Evolutionary conservation across 2,329 filamentous ascomycete species (phyloP).

Genomic region (Dissoconium aciculare): DNA sequence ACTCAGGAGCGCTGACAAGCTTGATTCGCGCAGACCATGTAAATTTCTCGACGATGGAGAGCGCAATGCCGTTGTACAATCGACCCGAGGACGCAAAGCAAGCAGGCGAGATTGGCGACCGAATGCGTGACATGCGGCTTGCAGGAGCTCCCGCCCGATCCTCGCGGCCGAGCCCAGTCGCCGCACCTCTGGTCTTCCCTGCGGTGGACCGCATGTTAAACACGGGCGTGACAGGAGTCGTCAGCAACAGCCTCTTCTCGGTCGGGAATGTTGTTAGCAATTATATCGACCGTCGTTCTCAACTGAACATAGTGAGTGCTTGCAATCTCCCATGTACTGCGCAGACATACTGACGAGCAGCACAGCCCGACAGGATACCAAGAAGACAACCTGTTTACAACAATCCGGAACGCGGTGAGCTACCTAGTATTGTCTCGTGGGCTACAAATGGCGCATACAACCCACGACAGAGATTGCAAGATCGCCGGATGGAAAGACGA

Average conservation of each 20-base stretch:
- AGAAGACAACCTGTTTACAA: too few relatives aligned
- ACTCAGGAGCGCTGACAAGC: slow-evolving; percentile 1
- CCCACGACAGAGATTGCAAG: slow-evolving; percentile 1
- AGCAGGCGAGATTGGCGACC: slow-evolving; percentile 11
- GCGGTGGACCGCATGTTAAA: slow-evolving; percentile 23
- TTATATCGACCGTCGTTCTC: slow-evolving; percentile 37
- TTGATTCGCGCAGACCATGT: slow-evolving; percentile 17
- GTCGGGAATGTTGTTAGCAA: not conserved
- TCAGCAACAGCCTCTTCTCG: not conserved
- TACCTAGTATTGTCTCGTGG: slow-evolving; percentile 1
- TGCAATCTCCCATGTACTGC: too few relatives aligned
- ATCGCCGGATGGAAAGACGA: slow-evolving; percentile 5
- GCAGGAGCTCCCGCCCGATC: slow-evolving; percentile 28
- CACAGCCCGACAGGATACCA: too few relatives aligned
- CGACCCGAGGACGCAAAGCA: not conserved
- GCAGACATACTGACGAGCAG: too few relatives aligned
- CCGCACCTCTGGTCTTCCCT: slow-evolving; percentile 37
- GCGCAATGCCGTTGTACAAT: slow-evolving; percentile 1
- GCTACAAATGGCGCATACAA: slow-evolving; percentile 1
- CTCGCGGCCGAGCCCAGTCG: slow-evolving; percentile 30
- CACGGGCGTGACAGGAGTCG: not conserved
- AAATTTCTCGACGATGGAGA: slow-evolving; percentile 22
- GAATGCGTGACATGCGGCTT: slow-evolving; percentile 24
- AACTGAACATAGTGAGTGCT: slow-evolving; percentile 30
- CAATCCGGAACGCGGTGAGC: slow-evolving; percentile 5